These are phyloP conservation scores for Gaeumannomyces tritici DNA, from an alignment of 2,329 filamentous ascomycete genomes.

Conservation along the genomic window DNA sequence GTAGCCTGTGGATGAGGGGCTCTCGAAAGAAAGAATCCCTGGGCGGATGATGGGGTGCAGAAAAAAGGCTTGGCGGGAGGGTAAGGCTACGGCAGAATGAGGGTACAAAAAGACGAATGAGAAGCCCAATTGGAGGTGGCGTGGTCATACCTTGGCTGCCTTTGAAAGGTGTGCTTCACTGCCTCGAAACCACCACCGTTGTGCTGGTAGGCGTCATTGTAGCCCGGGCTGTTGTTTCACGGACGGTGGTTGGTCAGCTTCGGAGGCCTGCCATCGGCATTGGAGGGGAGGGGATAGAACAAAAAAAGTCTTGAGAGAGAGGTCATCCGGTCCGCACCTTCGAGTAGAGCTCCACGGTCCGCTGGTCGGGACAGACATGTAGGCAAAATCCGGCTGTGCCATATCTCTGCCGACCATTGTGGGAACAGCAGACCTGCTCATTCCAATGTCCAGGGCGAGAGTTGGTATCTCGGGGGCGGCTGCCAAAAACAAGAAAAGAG, in stretches of 20 bases:
- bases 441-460: neutral
- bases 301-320: neutral
- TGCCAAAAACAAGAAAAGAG: neutral
- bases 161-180: conserved; percentile 14
- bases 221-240: conserved; percentile 20
- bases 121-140: conserved; percentile 1
- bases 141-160: conserved; percentile 20
- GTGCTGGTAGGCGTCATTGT: conserved; percentile 21
- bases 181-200: conserved; percentile 20
- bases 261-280: neutral
- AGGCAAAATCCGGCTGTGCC: conserved; percentile 37
- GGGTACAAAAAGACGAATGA: neutral
- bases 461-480: neutral
- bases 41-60: neutral
- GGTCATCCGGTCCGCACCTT: conserved; percentile 24
- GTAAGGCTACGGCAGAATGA: neutral
- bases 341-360: conserved; percentile 40
- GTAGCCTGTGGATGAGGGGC: neutral
- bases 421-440: neutral
- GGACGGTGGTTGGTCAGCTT: conserved; percentile 1
- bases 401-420: conserved; percentile 30
- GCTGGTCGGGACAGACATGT: conserved; percentile 35
- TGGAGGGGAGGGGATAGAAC: neutral
- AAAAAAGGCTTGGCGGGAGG: neutral
- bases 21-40: neutral